These are phyloP conservation scores for Stevia rebaudiana DNA, from an alignment of 140 eudicot species.

Conservation along the genomic window DNA sequence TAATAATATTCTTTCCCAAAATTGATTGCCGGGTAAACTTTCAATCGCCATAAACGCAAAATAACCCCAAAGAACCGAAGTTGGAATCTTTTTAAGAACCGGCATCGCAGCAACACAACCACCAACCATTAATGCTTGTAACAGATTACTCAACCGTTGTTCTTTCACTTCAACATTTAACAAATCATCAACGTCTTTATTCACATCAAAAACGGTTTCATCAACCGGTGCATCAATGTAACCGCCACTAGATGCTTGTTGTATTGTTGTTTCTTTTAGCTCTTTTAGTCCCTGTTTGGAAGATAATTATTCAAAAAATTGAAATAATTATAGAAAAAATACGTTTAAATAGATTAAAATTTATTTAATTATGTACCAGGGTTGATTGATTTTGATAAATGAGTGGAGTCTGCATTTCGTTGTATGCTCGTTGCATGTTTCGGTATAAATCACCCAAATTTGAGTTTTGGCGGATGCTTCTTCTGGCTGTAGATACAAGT, in stretches of 20 bases:
- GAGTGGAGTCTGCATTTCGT: conserved; percentile 91
- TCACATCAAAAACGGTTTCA: conserved; percentile 77
- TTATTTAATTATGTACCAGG: conserved; percentile 41
- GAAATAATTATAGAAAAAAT: background rate
- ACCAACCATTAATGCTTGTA: conserved; percentile 86
- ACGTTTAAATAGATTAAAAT: background rate
- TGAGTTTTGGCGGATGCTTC: conserved; percentile 62
- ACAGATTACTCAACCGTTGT: conserved; percentile 87
- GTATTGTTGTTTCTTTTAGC: conserved; percentile 82
- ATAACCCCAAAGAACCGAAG: conserved; percentile 98
- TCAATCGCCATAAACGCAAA: conserved; percentile 99
- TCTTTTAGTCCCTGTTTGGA: conserved; percentile 73
- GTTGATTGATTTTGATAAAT: conserved; percentile 69
- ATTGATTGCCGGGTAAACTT: conserved; percentile 96
- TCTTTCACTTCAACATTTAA: conserved; percentile 91
- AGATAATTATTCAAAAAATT: background rate
- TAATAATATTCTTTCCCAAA: conserved; percentile 87
- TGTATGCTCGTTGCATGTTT: conserved; percentile 81
- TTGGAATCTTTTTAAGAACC: conserved; percentile 75
- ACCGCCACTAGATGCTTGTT: conserved; percentile 67
- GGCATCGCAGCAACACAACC: conserved; percentile 97
- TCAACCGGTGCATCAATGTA: conserved; percentile 90
- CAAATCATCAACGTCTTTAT: conserved; percentile 85
- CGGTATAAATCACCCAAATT: conserved; percentile 70
- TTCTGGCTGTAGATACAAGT: conserved; percentile 85